Base-by-base conservation (phyloP, 305 asterid species). In the Fraxinus velutina region DNA sequence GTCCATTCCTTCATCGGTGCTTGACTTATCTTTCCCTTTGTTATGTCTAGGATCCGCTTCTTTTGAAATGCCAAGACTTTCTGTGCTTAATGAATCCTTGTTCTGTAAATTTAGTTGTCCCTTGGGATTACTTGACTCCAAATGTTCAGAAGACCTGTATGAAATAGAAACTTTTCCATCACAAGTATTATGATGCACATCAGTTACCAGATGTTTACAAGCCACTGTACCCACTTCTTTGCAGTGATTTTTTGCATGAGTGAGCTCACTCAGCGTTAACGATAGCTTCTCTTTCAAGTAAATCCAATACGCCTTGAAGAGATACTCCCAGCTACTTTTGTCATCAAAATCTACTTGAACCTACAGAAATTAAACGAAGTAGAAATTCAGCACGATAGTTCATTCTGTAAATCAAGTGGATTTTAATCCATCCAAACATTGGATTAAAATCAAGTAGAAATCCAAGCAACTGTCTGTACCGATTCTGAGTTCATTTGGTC, bases 301-400 rank as follows among this genome's bases (percentile, higher is more conserved):
- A 62, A 90, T 87, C 99, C 99, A 95, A 79, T 95, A 95, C 73
- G 90, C 88, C 88, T 95, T 93, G 90, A 95, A 95, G 81, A 95
- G 96, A 90, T 95, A 91, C 84, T 95, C 99, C 24, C 97, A 95
- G 91, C 98, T 93, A 37, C 75, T 81, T 81, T 85, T 79, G 88
- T 95, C 99, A 84, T 95, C 98, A 86, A 95, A 95, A 91, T 95
- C 97, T 76, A 95, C 96, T 85, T 90, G 86, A 75, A 89, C 90
- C 97, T 93, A 92, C 88, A 85, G 62, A 52, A 73, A 73, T 82
- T 22, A 78, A 85, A 62, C 64, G 50, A 57, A 83, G 33, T 62
- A 50, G 78, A 57, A 71, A 62, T 5, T 82, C 78, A 83, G 87
- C 36, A 52, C 55, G 36, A 42, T 42, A 42, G n/a, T 42, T 0